phyloP scores from a whole-genome alignment of 2,329 filamentous ascomycete genomes.

The Hawksworthiomyces lignivorus region DNA sequence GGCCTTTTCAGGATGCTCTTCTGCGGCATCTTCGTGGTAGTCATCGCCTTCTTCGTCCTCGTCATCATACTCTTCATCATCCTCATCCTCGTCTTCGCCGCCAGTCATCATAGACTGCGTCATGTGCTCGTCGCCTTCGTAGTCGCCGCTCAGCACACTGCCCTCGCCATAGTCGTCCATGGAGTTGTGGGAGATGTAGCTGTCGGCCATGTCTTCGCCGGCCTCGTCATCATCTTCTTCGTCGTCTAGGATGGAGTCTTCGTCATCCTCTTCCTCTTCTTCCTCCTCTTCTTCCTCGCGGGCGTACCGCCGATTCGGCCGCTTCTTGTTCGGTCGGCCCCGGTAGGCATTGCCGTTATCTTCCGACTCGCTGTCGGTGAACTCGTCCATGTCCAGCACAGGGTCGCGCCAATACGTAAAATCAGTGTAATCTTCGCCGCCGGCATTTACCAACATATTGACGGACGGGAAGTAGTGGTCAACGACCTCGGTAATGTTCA shows the following conservation, averaged over 20 bases:
- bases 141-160: slow-evolving; percentile 35
- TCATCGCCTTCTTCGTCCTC: slow-evolving; percentile 36
- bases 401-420: slow-evolving; percentile 93
- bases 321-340: neutral
- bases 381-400: slow-evolving; percentile 78
- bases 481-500: slow-evolving; percentile 93
- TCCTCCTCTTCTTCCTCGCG: slow-evolving; percentile 29
- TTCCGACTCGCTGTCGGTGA: slow-evolving; percentile 71
- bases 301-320: slow-evolving; percentile 22
- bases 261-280: slow-evolving; percentile 31
- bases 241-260: slow-evolving; percentile 27
- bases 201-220: slow-evolving; percentile 37
- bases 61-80: slow-evolving; percentile 29
- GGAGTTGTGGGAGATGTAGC: slow-evolving; percentile 33
- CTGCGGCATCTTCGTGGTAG: slow-evolving; percentile 25
- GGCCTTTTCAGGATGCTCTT: too few relatives aligned
- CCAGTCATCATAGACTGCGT: slow-evolving; percentile 32
- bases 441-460: slow-evolving; percentile 75
- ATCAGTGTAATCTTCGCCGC: slow-evolving; percentile 91
- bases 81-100: slow-evolving; percentile 25
- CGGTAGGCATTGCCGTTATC: slow-evolving; percentile 27
- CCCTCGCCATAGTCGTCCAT: slow-evolving; percentile 31
- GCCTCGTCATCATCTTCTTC: slow-evolving; percentile 33
- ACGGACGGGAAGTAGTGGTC: slow-evolving; percentile 97
- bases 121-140: slow-evolving; percentile 36